These are phyloP conservation scores for Trametes pubescens DNA, from an alignment of 1,284 basidiomycete species.

Conservation along the genomic window DNA sequence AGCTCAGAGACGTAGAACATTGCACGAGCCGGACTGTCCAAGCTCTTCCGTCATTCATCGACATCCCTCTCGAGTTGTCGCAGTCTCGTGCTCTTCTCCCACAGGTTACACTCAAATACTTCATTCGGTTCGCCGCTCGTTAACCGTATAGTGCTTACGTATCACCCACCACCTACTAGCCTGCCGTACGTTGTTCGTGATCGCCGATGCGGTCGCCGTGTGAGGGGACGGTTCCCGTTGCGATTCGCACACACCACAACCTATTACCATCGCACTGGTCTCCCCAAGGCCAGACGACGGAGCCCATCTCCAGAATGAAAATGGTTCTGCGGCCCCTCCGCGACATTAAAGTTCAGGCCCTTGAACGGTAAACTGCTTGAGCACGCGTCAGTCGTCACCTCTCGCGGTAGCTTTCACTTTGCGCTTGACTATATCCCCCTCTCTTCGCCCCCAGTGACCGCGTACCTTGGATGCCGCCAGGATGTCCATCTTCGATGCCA, in stretches of 20 bases:
- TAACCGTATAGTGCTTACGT: conserved; percentile 10
- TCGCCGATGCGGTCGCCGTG: conserved; percentile 26
- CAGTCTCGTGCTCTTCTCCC: no score
- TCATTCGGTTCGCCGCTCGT: no score
- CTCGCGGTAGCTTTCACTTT: conserved; percentile 27
- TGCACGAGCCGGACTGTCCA: no score
- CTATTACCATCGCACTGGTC: conserved; percentile 17
- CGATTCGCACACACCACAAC: conserved; percentile 6
- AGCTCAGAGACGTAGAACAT: no score
- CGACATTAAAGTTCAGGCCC: conserved; percentile 30
- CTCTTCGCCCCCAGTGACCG: conserved; percentile 12
- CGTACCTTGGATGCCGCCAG: conserved; percentile 65
- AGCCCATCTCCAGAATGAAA: conserved; percentile 3
- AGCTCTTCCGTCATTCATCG: no score
- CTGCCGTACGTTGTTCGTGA: conserved; percentile 13
- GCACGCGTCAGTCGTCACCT: conserved; percentile 21
- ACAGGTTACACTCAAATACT: no score
- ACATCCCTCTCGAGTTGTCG: no score
- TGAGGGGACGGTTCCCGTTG: conserved; percentile 9
- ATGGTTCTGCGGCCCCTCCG: conserved; percentile 12
- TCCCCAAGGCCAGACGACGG: conserved; percentile 6
- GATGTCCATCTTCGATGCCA: conserved; percentile 64
- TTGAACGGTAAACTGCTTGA: conserved; percentile 23
- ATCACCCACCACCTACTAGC: conserved; percentile 17
- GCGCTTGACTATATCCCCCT: conserved; percentile 28